These are phyloP conservation scores for Pyrenochaeta sp. DNA, from an alignment of 2,329 filamentous ascomycete species.

Conservation along the genomic window DNA sequence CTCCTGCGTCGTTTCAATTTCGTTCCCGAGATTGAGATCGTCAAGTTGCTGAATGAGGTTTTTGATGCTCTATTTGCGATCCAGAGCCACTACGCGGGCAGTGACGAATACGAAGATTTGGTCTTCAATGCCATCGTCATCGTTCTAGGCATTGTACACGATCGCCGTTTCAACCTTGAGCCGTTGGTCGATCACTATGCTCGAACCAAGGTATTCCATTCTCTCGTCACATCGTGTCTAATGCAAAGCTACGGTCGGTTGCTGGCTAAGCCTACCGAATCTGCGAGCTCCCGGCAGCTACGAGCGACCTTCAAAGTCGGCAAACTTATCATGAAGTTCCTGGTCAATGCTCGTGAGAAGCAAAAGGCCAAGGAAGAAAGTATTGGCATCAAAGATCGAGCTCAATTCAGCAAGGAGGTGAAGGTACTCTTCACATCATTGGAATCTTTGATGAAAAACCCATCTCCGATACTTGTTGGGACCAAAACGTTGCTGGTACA, in stretches of 20 bases:
- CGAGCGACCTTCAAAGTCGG: slow-evolving; percentile 95
- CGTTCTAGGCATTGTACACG: slow-evolving; percentile 91
- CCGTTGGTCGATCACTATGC: slow-evolving; percentile 93
- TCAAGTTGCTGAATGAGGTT: slow-evolving; percentile 89
- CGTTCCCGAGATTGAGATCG: slow-evolving; percentile 95
- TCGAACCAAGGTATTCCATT: slow-evolving; percentile 87
- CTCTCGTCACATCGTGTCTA: slow-evolving; percentile 87
- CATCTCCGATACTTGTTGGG: slow-evolving; percentile 84
- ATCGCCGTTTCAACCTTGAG: slow-evolving; percentile 89
- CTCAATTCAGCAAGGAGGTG: slow-evolving; percentile 82
- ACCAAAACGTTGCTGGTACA: slow-evolving; percentile 95
- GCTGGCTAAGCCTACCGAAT: slow-evolving; percentile 81
- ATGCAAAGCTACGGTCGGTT: slow-evolving; percentile 86
- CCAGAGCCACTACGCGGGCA: slow-evolving; percentile 87
- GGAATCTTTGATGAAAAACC: slow-evolving; percentile 87
- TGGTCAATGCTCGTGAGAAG: slow-evolving; percentile 85
- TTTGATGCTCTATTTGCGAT: slow-evolving; percentile 92
- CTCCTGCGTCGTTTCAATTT: slow-evolving; percentile 86
- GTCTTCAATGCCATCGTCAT: slow-evolving; percentile 90
- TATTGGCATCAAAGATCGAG: slow-evolving; percentile 79
- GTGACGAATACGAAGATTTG: slow-evolving; percentile 90
- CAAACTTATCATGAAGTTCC: slow-evolving; percentile 91
- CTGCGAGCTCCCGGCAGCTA: slow-evolving; percentile 82
- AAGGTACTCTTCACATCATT: slow-evolving; percentile 88
- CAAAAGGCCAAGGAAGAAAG: slow-evolving; percentile 88